Conservation (phyloP, 371 early-diverging fungal genomes). For the Homolaphlyctis polyrhiza region DNA sequence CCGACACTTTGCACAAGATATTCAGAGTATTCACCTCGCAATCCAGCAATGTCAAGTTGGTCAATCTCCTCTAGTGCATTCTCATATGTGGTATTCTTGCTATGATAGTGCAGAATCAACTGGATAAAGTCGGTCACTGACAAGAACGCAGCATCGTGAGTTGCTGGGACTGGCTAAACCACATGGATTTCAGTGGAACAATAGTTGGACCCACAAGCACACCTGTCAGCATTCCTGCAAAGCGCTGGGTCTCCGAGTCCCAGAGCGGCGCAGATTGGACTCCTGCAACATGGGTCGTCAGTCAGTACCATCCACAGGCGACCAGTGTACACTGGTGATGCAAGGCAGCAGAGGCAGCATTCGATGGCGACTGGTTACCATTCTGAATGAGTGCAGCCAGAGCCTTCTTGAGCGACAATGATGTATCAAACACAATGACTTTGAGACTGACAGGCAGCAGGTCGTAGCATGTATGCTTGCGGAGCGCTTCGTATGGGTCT, state of each 20-base stretch:
- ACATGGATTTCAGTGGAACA: conserved; percentile 6
- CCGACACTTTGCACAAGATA: too few relatives aligned
- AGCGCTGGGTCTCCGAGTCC: conserved; percentile 71
- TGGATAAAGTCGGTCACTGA: conserved; percentile 84
- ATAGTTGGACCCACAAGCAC: conserved; percentile 1
- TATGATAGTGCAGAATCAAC: conserved; percentile 84
- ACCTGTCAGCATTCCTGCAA: conserved; percentile 87
- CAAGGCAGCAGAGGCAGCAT: not conserved
- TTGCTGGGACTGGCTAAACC: not conserved
- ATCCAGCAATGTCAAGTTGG: conserved; percentile 67
- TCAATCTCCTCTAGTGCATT: conserved; percentile 82
- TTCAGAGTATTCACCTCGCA: conserved; percentile 54
- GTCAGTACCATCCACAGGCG: not conserved
- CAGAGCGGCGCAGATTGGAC: conserved; percentile 91
- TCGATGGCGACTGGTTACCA: conserved; percentile 40
- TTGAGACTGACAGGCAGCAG: conserved; percentile 85
- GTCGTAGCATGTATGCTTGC: conserved; percentile 5
- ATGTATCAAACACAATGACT: conserved; percentile 85
- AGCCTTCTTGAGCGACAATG: conserved; percentile 86
- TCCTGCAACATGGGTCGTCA: conserved; percentile 34
- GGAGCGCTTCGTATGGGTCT: not conserved
- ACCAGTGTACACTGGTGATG: not conserved
- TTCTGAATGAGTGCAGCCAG: conserved; percentile 88
- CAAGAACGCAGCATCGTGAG: not conserved
- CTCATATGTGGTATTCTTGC: conserved; percentile 62